phyloP scores from a whole-genome alignment of 116 monocot genomes.

The Phalaenopsis hybrid region DNA sequence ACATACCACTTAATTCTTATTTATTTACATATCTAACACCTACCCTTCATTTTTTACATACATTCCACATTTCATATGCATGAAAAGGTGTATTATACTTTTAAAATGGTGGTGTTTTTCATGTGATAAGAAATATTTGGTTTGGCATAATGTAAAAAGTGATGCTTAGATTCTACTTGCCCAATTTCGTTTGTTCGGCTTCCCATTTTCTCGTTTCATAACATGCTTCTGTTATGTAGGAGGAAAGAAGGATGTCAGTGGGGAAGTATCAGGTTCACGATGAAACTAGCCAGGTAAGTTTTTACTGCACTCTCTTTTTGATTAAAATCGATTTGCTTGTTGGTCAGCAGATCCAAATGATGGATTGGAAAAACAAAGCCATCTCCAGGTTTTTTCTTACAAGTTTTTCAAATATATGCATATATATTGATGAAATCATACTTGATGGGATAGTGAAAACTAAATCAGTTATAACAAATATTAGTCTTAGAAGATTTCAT shows the following conservation, averaged over 20 bases:
- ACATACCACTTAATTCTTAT: too few species aligned
- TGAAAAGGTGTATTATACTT: too few species aligned
- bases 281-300: constrained; percentile 99
- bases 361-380: constrained; percentile 26
- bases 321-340: constrained; percentile 29
- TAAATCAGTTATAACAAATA: too few species aligned
- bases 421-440: not conserved
- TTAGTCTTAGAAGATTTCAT: too few species aligned
- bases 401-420: not conserved
- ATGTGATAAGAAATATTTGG: too few species aligned
- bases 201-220: not conserved
- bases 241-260: constrained; percentile 94
- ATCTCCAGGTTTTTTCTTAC: constrained; percentile 7
- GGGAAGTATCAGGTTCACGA: constrained; percentile 99
- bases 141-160: too few species aligned
- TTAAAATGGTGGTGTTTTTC: too few species aligned
- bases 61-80: too few species aligned
- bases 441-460: not conserved
- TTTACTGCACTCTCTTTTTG: constrained; percentile 15
- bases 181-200: not conserved
- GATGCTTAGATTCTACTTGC: too few species aligned
- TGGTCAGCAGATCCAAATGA: constrained; percentile 19
- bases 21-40: too few species aligned
- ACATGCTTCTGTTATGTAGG: constrained; percentile 39
- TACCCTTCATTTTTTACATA: too few species aligned